Conservation (phyloP, 1,139 yeast genomes). For the Debaryomyces fabryi region DNA sequence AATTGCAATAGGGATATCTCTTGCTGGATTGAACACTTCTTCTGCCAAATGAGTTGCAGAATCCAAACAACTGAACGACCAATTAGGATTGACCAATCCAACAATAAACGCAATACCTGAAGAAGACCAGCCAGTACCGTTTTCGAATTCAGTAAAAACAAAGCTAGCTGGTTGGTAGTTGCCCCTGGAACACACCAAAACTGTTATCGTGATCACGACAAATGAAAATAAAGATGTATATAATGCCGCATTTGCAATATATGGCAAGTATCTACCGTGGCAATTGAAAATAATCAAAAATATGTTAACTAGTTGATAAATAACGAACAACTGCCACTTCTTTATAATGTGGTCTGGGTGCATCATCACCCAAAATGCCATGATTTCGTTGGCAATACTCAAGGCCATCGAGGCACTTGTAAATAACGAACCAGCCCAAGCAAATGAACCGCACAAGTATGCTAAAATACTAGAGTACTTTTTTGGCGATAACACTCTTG, state of each 20-base stretch:
- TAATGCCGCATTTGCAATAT: slow-evolving; percentile 38
- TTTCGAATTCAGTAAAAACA: slow-evolving; percentile 41
- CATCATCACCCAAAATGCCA: slow-evolving; percentile 52
- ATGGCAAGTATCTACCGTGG: slow-evolving; percentile 40
- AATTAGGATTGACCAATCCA: slow-evolving; percentile 46
- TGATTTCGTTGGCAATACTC: slow-evolving; percentile 49
- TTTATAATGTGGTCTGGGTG: slow-evolving; percentile 46
- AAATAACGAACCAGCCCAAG: slow-evolving; percentile 61
- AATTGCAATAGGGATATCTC: slow-evolving; percentile 45
- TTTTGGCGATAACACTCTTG: slow-evolving; percentile 55
- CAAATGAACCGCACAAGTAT: slow-evolving; percentile 56
- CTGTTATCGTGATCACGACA: slow-evolving; percentile 37
- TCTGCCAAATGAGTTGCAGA: slow-evolving; percentile 49
- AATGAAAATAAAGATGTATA: slow-evolving; percentile 42
- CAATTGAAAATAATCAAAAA: slow-evolving; percentile 40
- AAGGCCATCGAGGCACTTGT: slow-evolving; percentile 58
- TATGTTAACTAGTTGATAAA: slow-evolving; percentile 44
- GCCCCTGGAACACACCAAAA: slow-evolving; percentile 41
- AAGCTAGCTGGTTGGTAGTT: slow-evolving; percentile 38
- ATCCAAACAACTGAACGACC: slow-evolving; percentile 48
- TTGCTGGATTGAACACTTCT: slow-evolving; percentile 38
- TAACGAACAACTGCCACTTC: slow-evolving; percentile 57
- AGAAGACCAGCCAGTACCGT: slow-evolving; percentile 44
- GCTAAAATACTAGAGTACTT: slow-evolving; percentile 50
- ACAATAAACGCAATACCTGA: slow-evolving; percentile 48